Evolutionary conservation across 1,284 basidiomycete genomes (phyloP).

Genomic region (Macrocybe sp.): DNA sequence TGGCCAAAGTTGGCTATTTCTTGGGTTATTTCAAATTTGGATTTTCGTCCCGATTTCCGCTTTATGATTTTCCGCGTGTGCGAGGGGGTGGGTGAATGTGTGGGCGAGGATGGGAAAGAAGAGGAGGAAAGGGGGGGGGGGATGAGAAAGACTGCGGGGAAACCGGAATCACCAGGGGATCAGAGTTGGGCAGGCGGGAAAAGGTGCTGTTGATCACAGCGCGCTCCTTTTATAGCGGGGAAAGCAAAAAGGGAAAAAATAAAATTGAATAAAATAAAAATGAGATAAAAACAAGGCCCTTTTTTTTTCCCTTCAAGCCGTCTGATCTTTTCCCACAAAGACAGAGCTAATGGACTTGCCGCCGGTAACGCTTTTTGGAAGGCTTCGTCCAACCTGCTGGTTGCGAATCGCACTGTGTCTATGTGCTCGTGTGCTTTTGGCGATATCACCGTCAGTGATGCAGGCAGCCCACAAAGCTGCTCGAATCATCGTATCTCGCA

Average conservation of each 20-base stretch:
- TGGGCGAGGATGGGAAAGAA: background rate
- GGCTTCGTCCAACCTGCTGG: slow-evolving; percentile 2
- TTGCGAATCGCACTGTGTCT: background rate
- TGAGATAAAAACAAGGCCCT: too few species aligned
- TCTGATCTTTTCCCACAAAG: slow-evolving; percentile 17
- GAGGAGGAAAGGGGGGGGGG: background rate
- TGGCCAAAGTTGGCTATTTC: too few species aligned
- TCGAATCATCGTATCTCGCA: too few species aligned
- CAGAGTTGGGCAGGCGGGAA: slow-evolving; percentile 13
- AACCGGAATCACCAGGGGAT: slow-evolving; percentile 5
- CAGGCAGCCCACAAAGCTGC: too few species aligned
- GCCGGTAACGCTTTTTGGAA: slow-evolving; percentile 21
- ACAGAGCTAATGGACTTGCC: slow-evolving; percentile 15
- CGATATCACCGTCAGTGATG: too few species aligned
- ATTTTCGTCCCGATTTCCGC: too few species aligned
- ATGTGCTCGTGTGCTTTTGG: too few species aligned
- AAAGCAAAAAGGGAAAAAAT: slow-evolving; percentile 13
- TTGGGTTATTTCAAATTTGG: too few species aligned
- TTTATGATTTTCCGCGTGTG: background rate
- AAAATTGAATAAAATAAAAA: slow-evolving; percentile 5
- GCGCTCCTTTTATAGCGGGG: slow-evolving; percentile 18
- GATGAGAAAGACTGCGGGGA: slow-evolving; percentile 1
- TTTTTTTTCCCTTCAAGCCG: background rate
- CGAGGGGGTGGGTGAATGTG: background rate
- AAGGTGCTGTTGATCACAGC: slow-evolving; percentile 16